Percentiles rank a stretch among this genome's conserved stretches.
phyloP scores from a whole-genome alignment of 495 filamentous ascomycete species.

The Astrocystis sublimbata region DNA sequence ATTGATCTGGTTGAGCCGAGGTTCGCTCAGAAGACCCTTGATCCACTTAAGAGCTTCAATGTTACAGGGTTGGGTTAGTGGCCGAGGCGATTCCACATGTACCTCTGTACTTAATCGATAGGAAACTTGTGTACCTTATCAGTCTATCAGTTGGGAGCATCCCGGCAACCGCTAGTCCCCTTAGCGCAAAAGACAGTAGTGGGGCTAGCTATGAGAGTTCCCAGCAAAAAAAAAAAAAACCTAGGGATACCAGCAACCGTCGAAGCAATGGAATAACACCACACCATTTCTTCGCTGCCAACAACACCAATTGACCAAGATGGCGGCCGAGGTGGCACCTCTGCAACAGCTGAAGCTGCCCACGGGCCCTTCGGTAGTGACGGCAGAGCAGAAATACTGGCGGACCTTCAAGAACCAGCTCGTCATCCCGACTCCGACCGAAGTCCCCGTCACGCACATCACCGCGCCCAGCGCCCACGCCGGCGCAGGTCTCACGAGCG shows the following conservation, averaged over 20 bases:
- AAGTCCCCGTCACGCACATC: constrained; percentile 83
- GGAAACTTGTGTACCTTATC: not conserved
- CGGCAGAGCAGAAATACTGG: constrained; percentile 95
- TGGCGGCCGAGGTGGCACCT: constrained; percentile 87
- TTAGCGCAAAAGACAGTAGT: constrained; percentile 2
- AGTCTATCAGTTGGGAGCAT: constrained; percentile 4
- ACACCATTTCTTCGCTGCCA: constrained; percentile 3
- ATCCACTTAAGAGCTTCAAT: too few species aligned
- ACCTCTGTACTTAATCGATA: too few species aligned
- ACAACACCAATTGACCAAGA: constrained; percentile 38
- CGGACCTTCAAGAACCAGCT: constrained; percentile 86
- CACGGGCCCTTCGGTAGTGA: constrained; percentile 66
- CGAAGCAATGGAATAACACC: constrained; percentile 6
- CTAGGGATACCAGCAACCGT: not conserved
- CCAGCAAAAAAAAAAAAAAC: constrained; percentile 25
- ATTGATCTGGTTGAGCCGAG: not conserved
- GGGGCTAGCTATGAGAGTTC: constrained; percentile 4
- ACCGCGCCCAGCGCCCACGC: constrained; percentile 63
- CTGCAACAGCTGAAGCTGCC: constrained; percentile 83
- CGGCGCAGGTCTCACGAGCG: constrained; percentile 25
- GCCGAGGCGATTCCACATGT: too few species aligned
- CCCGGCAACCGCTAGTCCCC: not conserved
- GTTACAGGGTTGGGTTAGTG: too few species aligned
- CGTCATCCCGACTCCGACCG: constrained; percentile 79
- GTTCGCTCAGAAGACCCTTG: not conserved